phyloP scores from a whole-genome alignment of 108 stramenopile species.

The Cyclotella choctawhatcheeana region DNA sequence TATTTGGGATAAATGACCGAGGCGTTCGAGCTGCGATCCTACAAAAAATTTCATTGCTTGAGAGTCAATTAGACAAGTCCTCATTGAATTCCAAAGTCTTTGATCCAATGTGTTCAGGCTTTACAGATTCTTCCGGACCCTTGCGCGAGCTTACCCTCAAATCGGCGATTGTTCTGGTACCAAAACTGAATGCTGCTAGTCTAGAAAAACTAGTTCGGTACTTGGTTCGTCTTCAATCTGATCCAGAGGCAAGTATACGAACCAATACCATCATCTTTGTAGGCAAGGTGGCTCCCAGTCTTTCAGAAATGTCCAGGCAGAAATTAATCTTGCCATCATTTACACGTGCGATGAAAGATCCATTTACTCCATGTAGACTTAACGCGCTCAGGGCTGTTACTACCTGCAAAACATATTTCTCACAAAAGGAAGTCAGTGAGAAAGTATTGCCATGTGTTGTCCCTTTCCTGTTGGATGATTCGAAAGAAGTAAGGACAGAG shows the following conservation, averaged over 20 bases:
- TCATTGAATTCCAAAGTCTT: conserved; percentile 77
- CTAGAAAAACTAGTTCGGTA: conserved; percentile 89
- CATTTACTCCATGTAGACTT: conserved; percentile 82
- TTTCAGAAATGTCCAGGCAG: conserved; percentile 68
- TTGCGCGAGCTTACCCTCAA: conserved; percentile 89
- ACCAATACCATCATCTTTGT: conserved; percentile 92
- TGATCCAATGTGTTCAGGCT: conserved; percentile 90
- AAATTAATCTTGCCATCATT: conserved; percentile 86
- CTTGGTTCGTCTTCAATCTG: conserved; percentile 80
- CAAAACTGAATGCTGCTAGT: conserved; percentile 68
- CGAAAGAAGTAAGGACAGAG: conserved; percentile 72
- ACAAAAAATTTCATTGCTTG: conserved; percentile 63
- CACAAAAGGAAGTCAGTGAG: conserved; percentile 59
- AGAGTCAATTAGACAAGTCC: conserved; percentile 65
- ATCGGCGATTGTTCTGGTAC: conserved; percentile 73
- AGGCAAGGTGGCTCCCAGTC: conserved; percentile 72
- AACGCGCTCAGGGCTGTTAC: conserved; percentile 60
- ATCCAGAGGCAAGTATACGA: conserved; percentile 78
- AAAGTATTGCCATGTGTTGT: conserved; percentile 74
- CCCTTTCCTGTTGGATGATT: conserved; percentile 72
- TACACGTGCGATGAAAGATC: conserved; percentile 78
- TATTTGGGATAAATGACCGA: conserved; percentile 86
- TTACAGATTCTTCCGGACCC: conserved; percentile 79
- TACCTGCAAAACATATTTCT: conserved; percentile 64
- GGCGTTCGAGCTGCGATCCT: conserved; percentile 83